Evolutionary conservation across 768 basidiomycete genomes (phyloP).

Genomic region (Mycena alexandri): DNA sequence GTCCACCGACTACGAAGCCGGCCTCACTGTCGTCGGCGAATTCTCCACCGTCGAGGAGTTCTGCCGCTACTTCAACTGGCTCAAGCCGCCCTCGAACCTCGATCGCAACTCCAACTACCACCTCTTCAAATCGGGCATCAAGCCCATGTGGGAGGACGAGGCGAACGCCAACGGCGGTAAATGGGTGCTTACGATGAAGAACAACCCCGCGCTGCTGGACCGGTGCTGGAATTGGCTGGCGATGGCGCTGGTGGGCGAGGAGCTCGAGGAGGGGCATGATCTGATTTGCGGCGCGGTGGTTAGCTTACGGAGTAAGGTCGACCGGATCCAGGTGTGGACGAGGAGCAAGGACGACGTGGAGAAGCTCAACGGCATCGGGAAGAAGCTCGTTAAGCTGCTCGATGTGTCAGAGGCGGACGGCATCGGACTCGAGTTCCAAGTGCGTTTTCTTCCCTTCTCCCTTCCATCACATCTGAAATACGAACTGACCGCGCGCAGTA

Average conservation of each 20-base stretch:
- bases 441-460: conserved; percentile 48
- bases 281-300: conserved; percentile 90
- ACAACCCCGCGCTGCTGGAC: conserved; percentile 82
- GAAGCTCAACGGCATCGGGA: conserved; percentile 86
- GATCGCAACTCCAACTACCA: conserved; percentile 95
- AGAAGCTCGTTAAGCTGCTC: conserved; percentile 83
- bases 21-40: conserved; percentile 87
- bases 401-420: conserved; percentile 87
- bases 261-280: conserved; percentile 77
- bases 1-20: conserved; percentile 84
- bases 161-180: conserved; percentile 94
- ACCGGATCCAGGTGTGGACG: conserved; percentile 94
- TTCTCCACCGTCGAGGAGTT: conserved; percentile 92
- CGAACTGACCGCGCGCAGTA: conserved; percentile 58
- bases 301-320: conserved; percentile 86
- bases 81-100: conserved; percentile 89
- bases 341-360: conserved; percentile 89
- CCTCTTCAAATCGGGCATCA: conserved; percentile 93
- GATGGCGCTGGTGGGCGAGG: conserved; percentile 92
- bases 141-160: conserved; percentile 97
- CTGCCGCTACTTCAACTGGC: conserved; percentile 95
- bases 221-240: conserved; percentile 91
- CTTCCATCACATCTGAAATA: not conserved
- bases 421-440: conserved; percentile 93
- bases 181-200: conserved; percentile 95